phyloP scores from a whole-genome alignment of 2,329 filamentous ascomycete species.

The Beauveria medogensis region DNA sequence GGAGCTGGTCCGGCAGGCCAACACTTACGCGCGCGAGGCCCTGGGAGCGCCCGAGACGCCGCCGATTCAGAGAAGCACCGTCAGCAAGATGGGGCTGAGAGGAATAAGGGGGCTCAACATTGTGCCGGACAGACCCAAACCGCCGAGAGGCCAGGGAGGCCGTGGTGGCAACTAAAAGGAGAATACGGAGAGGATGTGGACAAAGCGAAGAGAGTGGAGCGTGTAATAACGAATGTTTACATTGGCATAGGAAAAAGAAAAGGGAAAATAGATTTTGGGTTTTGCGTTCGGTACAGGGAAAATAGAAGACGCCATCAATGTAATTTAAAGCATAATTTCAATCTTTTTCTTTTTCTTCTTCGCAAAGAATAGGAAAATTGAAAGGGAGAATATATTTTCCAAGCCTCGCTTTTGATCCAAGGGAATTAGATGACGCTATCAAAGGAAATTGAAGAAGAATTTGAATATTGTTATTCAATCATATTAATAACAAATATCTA shows the following conservation, averaged over 20 bases:
- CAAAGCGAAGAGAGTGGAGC: no score
- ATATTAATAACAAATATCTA: not conserved
- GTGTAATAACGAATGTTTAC: not conserved
- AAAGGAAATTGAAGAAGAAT: not conserved
- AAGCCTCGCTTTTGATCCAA: not conserved
- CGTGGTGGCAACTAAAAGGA: slow-evolving; percentile 15
- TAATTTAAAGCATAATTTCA: not conserved
- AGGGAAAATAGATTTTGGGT: not conserved
- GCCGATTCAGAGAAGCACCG: slow-evolving; percentile 35
- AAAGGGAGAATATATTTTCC: not conserved
- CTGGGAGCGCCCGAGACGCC: slow-evolving; percentile 41
- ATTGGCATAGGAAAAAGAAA: not conserved
- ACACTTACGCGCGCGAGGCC: slow-evolving; percentile 39
- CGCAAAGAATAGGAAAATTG: not conserved
- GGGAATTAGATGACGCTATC: not conserved
- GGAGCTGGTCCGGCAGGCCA: slow-evolving; percentile 42
- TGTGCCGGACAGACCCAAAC: slow-evolving; percentile 33
- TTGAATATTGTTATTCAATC: not conserved
- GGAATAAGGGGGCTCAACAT: slow-evolving; percentile 41
- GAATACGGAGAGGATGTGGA: not conserved
- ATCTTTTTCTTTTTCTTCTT: no score
- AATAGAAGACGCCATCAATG: not conserved
- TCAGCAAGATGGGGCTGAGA: slow-evolving; percentile 51
- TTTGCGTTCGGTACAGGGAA: not conserved
- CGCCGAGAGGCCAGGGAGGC: slow-evolving; percentile 15